phyloP scores from a whole-genome alignment of 129 eudicot species.

The Artemisia tridentata region DNA sequence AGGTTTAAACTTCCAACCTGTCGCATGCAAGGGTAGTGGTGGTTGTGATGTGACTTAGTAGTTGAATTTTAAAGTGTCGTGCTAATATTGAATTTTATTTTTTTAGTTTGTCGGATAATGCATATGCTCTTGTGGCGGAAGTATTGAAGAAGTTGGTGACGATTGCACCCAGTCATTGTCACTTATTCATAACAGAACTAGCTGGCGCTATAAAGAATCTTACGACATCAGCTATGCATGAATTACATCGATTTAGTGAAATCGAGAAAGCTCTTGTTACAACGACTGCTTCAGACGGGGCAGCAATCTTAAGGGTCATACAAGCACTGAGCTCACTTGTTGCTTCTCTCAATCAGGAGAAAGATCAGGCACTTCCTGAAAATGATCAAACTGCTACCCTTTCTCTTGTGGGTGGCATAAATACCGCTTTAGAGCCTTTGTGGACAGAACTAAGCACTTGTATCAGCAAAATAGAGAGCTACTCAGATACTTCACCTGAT shows the following conservation, averaged over 20 bases:
- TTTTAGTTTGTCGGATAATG: constrained; percentile 85
- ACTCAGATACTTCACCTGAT: constrained; percentile 62
- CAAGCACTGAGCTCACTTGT: constrained; percentile 91
- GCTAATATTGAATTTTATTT: background rate
- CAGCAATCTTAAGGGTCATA: constrained; percentile 80
- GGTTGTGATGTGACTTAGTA: background rate
- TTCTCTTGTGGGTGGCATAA: constrained; percentile 70
- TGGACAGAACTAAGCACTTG: constrained; percentile 93
- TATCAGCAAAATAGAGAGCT: constrained; percentile 80
- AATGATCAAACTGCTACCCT: constrained; percentile 53
- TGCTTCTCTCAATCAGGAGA: constrained; percentile 54
- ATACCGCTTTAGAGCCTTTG: constrained; percentile 75
- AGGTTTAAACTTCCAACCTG: background rate
- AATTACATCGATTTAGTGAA: constrained; percentile 64
- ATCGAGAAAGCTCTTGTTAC: constrained; percentile 70
- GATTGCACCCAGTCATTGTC: constrained; percentile 71
- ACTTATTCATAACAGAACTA: constrained; percentile 74
- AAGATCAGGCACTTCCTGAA: constrained; percentile 40
- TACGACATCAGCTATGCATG: constrained; percentile 67
- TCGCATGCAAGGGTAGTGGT: background rate
- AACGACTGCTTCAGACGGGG: constrained; percentile 75
- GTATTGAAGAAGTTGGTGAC: constrained; percentile 84
- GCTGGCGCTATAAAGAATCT: constrained; percentile 68
- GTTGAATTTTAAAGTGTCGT: background rate
- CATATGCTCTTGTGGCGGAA: constrained; percentile 82